Evolutionary conservation across 805 yeast species (phyloP).

Genomic region (Metschnikowia shivogae): DNA sequence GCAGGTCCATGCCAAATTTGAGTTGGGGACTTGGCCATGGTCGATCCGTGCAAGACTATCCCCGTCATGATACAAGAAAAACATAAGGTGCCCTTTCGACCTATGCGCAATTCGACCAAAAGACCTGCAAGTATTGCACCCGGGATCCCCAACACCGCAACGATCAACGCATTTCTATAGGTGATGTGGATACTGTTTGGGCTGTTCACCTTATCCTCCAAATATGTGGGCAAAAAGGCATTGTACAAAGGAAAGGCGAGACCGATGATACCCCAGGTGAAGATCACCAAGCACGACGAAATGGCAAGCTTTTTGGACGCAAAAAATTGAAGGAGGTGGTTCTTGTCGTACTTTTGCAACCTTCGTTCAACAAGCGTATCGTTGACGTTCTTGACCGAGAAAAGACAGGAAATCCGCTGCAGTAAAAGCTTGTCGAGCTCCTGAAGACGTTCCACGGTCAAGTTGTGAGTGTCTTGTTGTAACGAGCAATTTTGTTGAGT

Average conservation of each 20-base stretch:
- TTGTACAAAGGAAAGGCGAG: conserved; percentile 18
- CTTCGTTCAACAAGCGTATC: conserved; percentile 5
- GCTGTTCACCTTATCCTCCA: conserved; percentile 37
- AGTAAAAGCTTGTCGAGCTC: conserved; percentile 37
- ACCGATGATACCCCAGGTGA: conserved; percentile 50
- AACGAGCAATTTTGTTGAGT: conserved; percentile 42
- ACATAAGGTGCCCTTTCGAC: conserved; percentile 21
- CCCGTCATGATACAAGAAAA: conserved; percentile 52
- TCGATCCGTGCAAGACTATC: conserved; percentile 57
- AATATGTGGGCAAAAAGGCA: conserved; percentile 31
- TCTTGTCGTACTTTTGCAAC: conserved; percentile 21
- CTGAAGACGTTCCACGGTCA: conserved; percentile 45
- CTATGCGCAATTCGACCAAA: conserved; percentile 14
- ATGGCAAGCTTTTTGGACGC: conserved; percentile 40
- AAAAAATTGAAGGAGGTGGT: conserved; percentile 46
- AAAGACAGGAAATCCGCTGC: conserved; percentile 11
- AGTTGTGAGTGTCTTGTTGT: conserved; percentile 37
- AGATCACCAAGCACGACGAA: conserved; percentile 39
- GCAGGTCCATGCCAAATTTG: conserved; percentile 48
- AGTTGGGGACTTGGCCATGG: conserved; percentile 52
- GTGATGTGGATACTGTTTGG: conserved; percentile 30
- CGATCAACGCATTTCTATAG: conserved; percentile 16
- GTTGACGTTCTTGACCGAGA: conserved; percentile 4
- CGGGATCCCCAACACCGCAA: conserved; percentile 16
- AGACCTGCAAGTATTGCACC: conserved; percentile 14